These are phyloP conservation scores for Suillus ampliporus DNA, from an alignment of 768 basidiomycete genomes.

Conservation along the genomic window DNA sequence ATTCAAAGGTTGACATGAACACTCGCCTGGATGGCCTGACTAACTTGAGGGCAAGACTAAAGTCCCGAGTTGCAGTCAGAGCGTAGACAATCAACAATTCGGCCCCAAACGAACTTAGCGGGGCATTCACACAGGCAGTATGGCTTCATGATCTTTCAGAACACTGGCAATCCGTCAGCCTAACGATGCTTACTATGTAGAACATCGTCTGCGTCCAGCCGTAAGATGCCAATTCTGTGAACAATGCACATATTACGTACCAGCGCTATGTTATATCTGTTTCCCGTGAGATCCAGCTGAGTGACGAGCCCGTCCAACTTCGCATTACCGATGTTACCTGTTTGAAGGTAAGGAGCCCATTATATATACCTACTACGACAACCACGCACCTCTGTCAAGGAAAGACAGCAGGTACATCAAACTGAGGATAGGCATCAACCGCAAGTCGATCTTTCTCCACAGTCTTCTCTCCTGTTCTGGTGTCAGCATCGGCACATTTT, in stretches of 20 bases:
- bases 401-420: constrained; percentile 67
- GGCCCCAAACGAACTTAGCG: constrained; percentile 53
- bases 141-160: neutral
- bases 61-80: neutral
- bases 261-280: constrained; percentile 67
- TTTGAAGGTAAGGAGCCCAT: neutral
- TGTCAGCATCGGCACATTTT: constrained; percentile 26
- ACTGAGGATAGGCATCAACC: constrained; percentile 60
- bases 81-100: neutral
- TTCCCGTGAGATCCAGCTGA: constrained; percentile 58
- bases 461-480: constrained; percentile 54
- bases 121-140: constrained; percentile 60
- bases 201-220: constrained; percentile 57
- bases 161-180: neutral
- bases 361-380: neutral
- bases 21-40: constrained; percentile 62
- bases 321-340: constrained; percentile 53
- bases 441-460: constrained; percentile 60
- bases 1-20: constrained; percentile 22
- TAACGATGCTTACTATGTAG: constrained; percentile 54
- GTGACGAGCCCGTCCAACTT: constrained; percentile 62
- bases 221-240: neutral
- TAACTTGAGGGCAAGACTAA: constrained; percentile 55
- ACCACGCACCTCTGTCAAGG: constrained; percentile 57
- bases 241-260: constrained; percentile 47